Percentiles rank a stretch among this genome's conserved stretches.
These are phyloP conservation scores for Chrysopogon serrulatus DNA, from an alignment of 176 grass and related monocot species.

Conservation along the genomic window DNA sequence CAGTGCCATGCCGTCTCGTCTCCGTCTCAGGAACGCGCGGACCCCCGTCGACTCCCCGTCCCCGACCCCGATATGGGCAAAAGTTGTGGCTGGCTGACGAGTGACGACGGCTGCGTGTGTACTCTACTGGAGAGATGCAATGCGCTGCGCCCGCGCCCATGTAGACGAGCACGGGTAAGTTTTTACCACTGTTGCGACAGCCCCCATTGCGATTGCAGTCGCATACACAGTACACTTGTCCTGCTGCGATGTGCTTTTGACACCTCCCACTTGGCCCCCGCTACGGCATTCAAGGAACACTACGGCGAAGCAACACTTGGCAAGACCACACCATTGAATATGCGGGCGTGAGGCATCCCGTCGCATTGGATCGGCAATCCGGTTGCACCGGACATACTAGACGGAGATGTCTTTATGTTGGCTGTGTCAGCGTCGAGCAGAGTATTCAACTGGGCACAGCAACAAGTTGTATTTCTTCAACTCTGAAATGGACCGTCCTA, in stretches of 20 bases:
- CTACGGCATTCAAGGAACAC: background rate
- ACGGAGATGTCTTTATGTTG: background rate
- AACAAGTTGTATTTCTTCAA: background rate
- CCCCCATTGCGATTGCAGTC: background rate
- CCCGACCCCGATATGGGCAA: background rate
- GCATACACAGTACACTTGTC: background rate
- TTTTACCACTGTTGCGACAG: background rate
- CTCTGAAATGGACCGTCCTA: conserved; percentile 7
- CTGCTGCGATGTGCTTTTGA: background rate
- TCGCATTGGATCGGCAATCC: background rate
- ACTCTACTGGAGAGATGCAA: too few species aligned
- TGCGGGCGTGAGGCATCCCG: background rate
- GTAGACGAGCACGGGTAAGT: too few species aligned
- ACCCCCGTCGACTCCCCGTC: too few species aligned
- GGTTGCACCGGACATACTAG: background rate
- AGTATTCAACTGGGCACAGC: background rate
- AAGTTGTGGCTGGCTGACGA: too few species aligned
- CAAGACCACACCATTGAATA: background rate
- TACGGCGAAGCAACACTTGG: background rate
- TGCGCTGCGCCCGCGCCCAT: too few species aligned
- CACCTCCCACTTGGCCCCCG: background rate
- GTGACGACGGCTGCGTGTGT: background rate
- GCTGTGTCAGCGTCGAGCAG: background rate
- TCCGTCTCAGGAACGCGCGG: background rate
- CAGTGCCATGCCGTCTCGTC: background rate